Base-by-base conservation (phyloP, 2,329 filamentous ascomycete species). In the Fusarium oxysporum region DNA sequence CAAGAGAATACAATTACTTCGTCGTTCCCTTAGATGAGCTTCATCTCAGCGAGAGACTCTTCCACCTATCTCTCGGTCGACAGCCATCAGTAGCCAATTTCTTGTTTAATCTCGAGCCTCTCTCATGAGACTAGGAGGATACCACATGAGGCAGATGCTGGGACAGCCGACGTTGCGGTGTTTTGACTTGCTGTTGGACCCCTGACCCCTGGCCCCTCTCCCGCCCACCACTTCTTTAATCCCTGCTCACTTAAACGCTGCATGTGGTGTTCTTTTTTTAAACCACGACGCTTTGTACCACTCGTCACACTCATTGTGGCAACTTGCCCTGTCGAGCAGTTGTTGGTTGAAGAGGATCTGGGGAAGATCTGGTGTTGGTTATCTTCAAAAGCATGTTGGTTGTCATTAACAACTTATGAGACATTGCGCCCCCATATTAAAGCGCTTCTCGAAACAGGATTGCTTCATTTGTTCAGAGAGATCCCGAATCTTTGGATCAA, bases 81-180 rank as follows among this genome's bases (percentile, higher is more conserved):
- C 9, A 17, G 23, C 19, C 37, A 55, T 56, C 25, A 30, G 45
- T 44, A 48, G 43, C 16, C 33, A 47, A 53, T 64, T 19, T 43
- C 35, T 53, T 35, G 30, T 33, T 53, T 21, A n/a, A 37, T 13
- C 35, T 37, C 25, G n/a, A 44, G 30, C 30, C 33, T 21, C 33
- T 53, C 54, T 65, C 37, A 38, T 73, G 70, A 73, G 66, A 73
- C 70, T 32, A 30, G 48, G 66, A 25, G 54, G 62, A 70, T 51
- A 50, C 44, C 37, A 68, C 67, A 65, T 74, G 71, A 73, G 48
- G 71, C 71, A 73, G 56, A 67, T 66, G 50, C 70, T 73, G 62
- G 70, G 61, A 73, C 70, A 73, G 40, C 61, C 44, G 44, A 73
- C 62, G 71, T 67, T 73, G 54, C 70, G 51, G 55, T 63, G 70